A percentile compares a stretch with the other conserved stretches of the same genome.
phyloP scores from a whole-genome alignment of 2,329 filamentous ascomycete species.

The Monilinia fructigena region DNA sequence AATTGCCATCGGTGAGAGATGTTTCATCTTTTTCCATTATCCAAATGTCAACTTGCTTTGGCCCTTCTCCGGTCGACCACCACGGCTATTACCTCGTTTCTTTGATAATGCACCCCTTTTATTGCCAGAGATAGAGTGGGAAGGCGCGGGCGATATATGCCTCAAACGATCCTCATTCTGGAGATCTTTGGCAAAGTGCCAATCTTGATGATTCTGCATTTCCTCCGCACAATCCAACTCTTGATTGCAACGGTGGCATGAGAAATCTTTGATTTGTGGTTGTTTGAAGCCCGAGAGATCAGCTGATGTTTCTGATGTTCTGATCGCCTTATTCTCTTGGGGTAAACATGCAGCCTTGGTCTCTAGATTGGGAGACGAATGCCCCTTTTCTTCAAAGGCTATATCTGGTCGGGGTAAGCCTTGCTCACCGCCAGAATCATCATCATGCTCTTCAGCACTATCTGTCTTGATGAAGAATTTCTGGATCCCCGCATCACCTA shows the following conservation, averaged over 20 bases:
- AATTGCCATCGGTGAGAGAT: conserved; percentile 17
- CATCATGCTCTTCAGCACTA: conserved; percentile 34
- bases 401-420: conserved; percentile 26
- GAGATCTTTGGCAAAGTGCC: conserved; percentile 89
- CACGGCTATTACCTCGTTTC: conserved; percentile 33
- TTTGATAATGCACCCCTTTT: conserved; percentile 33
- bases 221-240: conserved; percentile 57
- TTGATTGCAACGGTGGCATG: conserved; percentile 66
- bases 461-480: conserved; percentile 38
- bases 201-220: conserved; percentile 79
- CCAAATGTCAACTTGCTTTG: conserved; percentile 60
- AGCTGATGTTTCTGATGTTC: conserved; percentile 32
- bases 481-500: conserved; percentile 35
- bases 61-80: conserved; percentile 49
- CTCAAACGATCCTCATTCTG: conserved; percentile 49
- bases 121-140: conserved; percentile 37
- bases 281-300: conserved; percentile 38
- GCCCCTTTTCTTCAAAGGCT: conserved; percentile 26
- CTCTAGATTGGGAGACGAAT: conserved; percentile 1
- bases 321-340: conserved; percentile 37
- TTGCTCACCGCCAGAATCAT: conserved; percentile 38
- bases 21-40: conserved; percentile 28
- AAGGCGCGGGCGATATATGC: conserved; percentile 21
- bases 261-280: conserved; percentile 43
- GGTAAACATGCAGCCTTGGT: conserved; percentile 26